Percentiles rank a stretch among this genome's conserved stretches.
Conservation (phyloP, 192 early-diverging fungal genomes). For the Umbelopsis sp. region DNA sequence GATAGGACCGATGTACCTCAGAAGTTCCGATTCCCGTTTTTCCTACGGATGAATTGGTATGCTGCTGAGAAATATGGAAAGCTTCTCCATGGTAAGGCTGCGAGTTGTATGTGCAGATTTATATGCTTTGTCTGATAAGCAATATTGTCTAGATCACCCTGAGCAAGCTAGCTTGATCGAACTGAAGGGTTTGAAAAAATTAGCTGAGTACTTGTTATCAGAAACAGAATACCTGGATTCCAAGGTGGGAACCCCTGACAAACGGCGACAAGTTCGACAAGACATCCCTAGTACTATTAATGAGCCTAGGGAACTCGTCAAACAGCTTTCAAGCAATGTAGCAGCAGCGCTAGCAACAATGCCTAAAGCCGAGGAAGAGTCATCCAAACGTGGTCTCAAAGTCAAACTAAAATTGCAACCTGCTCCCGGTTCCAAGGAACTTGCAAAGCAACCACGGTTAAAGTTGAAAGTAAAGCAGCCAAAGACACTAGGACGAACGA, state of each 20-base stretch:
- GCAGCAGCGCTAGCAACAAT: neutral
- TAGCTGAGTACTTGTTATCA: constrained; percentile 18
- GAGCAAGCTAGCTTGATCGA: constrained; percentile 39
- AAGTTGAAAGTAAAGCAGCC: constrained; percentile 19
- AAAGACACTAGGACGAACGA: neutral
- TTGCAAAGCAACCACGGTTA: neutral
- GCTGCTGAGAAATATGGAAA: constrained; percentile 64
- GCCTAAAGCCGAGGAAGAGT: neutral
- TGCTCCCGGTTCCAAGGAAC: neutral
- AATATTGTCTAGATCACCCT: neutral
- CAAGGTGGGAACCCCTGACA: neutral
- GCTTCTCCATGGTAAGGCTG: constrained; percentile 48
- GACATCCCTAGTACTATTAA: constrained; percentile 13
- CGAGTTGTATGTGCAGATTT: constrained; percentile 23
- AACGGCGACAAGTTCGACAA: constrained; percentile 1
- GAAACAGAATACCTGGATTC: neutral
- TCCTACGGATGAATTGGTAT: constrained; percentile 84
- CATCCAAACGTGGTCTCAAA: neutral
- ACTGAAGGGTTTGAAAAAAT: constrained; percentile 54
- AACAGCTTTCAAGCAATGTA: neutral
- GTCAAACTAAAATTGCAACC: constrained; percentile 9
- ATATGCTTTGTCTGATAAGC: neutral
- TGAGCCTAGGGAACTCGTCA: neutral
- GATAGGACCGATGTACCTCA: constrained; percentile 74
- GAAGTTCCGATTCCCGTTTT: constrained; percentile 87